Conservation (phyloP, 106 monocot genomes). For the Allium fistulosum region DNA sequence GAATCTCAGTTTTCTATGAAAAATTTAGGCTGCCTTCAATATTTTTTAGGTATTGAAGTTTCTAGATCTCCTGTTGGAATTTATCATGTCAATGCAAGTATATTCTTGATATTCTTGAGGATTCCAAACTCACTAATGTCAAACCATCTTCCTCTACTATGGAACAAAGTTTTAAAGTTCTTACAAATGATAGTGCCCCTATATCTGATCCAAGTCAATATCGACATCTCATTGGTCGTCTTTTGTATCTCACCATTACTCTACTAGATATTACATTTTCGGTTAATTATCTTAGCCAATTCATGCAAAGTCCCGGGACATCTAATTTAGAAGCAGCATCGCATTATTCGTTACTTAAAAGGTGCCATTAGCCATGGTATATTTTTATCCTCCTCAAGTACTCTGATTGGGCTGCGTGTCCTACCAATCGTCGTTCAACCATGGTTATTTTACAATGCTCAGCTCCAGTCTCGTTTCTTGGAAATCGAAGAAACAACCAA, state of each 20-base stretch:
- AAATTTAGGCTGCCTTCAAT: background rate
- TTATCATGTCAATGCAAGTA: too few species aligned
- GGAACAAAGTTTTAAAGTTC: background rate
- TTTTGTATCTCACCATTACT: slow-evolving; percentile 10
- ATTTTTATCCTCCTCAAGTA: background rate
- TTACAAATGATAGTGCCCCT: background rate
- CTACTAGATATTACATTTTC: background rate
- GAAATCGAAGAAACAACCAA: slow-evolving; percentile 13
- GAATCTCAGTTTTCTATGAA: background rate
- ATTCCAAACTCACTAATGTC: too few species aligned
- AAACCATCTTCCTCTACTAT: background rate
- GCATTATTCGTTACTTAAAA: slow-evolving; percentile 1
- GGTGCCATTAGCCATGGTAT: background rate
- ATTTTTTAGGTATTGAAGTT: slow-evolving; percentile 7
- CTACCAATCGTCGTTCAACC: background rate
- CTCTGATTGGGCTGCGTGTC: slow-evolving; percentile 4
- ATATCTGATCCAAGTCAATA: background rate
- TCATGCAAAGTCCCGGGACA: background rate
- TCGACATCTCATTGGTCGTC: slow-evolving; percentile 4
- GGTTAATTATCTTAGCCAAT: slow-evolving; percentile 10
- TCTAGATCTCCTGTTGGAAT: too few species aligned
- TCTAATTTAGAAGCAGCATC: slow-evolving; percentile 3
- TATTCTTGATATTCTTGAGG: too few species aligned
- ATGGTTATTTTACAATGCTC: background rate
- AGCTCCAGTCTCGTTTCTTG: background rate